Percentiles rank a stretch among this genome's conserved stretches.
Conservation (phyloP, 106 monocot genomes). For the Dendrobium chrysotoxum region DNA sequence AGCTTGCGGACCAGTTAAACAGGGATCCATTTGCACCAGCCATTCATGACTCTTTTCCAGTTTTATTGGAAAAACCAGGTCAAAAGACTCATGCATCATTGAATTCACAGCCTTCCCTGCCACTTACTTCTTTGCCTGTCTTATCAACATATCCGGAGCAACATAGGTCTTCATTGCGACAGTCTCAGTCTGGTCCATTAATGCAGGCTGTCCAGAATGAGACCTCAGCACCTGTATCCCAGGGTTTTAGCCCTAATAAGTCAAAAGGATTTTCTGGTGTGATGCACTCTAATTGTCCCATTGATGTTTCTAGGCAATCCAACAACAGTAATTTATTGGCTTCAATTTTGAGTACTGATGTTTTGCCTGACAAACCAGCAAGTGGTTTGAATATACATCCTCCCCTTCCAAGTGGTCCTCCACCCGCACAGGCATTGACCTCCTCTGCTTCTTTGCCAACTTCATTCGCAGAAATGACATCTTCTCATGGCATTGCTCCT, state of each 20-base stretch:
- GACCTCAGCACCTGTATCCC: slow-evolving; percentile 12
- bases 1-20: slow-evolving; percentile 16
- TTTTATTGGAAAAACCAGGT: slow-evolving; percentile 9
- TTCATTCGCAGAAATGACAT: slow-evolving; percentile 6
- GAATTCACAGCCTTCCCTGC: slow-evolving; percentile 19
- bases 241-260: slow-evolving; percentile 14
- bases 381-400: slow-evolving; percentile 36
- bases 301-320: slow-evolving; percentile 26
- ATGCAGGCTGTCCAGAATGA: slow-evolving; percentile 14
- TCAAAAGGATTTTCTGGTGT: slow-evolving; percentile 11
- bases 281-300: slow-evolving; percentile 13
- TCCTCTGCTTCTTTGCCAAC: slow-evolving; percentile 16
- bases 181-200: slow-evolving; percentile 18
- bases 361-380: slow-evolving; percentile 25
- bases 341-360: slow-evolving; percentile 48
- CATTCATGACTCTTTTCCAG: slow-evolving; percentile 16
- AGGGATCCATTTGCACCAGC: slow-evolving; percentile 1
- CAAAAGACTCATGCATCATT: slow-evolving; percentile 14
- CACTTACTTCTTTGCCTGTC: slow-evolving; percentile 16
- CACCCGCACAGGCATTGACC: slow-evolving; percentile 33
- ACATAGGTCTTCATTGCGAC: slow-evolving; percentile 22
- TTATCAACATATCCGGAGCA: slow-evolving; percentile 24
- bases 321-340: slow-evolving; percentile 40
- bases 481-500: slow-evolving; percentile 3
- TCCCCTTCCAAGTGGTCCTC: slow-evolving; percentile 67